Evolutionary conservation across 345 rosid species (phyloP).

Genomic region (Pseudoturritis turrita): DNA sequence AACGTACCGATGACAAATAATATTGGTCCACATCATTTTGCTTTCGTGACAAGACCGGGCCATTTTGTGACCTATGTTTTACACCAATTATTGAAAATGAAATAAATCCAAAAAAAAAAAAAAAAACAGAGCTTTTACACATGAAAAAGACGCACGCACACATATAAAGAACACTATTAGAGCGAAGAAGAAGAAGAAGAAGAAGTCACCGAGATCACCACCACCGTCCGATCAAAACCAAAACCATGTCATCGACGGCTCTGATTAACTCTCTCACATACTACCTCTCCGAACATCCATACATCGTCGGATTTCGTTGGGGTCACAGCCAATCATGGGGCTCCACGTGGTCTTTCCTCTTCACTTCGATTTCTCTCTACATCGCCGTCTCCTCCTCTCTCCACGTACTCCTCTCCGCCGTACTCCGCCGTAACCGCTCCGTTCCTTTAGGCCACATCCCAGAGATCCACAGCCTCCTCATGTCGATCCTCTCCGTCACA

Average conservation of each 20-base stretch:
- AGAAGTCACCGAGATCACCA: constrained; percentile 7
- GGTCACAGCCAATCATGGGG: constrained; percentile 79
- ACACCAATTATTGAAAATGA: constrained; percentile 9
- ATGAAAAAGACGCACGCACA: constrained; percentile 13
- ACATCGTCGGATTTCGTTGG: constrained; percentile 80
- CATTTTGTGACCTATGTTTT: constrained; percentile 1
- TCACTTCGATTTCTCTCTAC: constrained; percentile 56
- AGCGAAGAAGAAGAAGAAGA: background rate
- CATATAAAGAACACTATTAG: background rate
- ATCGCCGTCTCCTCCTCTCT: constrained; percentile 44
- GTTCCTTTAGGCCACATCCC: constrained; percentile 73
- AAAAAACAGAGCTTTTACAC: background rate
- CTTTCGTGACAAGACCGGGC: constrained; percentile 17
- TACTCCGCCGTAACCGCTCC: constrained; percentile 40
- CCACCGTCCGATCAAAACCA: constrained; percentile 18
- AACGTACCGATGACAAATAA: constrained; percentile 17
- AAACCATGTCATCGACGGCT: constrained; percentile 22
- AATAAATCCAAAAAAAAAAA: no score
- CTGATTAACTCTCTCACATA: constrained; percentile 34
- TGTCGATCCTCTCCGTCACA: constrained; percentile 58
- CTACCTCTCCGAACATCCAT: constrained; percentile 80
- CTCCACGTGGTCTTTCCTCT: constrained; percentile 86
- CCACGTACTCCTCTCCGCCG: constrained; percentile 43
- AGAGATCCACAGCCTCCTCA: constrained; percentile 59
- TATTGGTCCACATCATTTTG: constrained; percentile 17